Evolutionary conservation across 2,329 filamentous ascomycete species (phyloP).

Genomic region (Venturia pyrina): DNA sequence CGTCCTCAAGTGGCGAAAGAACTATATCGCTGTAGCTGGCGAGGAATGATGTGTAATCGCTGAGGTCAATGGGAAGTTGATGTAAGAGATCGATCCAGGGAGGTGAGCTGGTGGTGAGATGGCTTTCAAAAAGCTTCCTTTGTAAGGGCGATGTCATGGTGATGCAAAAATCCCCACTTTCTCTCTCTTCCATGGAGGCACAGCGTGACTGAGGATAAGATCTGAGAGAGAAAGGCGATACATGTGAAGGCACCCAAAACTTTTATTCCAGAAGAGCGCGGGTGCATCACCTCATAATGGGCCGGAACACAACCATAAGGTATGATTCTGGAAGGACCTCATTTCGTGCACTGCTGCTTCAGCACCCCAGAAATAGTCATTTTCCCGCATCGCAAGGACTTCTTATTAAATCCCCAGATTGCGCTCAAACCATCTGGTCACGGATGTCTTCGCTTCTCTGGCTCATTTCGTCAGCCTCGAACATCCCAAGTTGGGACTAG

Average conservation of each 20-base stretch:
- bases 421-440: not conserved
- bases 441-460: not conserved
- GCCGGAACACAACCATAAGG: not conserved
- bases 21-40: not conserved
- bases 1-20: not conserved
- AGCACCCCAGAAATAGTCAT: not conserved
- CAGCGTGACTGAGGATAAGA: not conserved
- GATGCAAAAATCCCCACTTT: not conserved
- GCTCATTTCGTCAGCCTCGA: not conserved
- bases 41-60: constrained; percentile 3
- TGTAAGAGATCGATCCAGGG: not conserved
- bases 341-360: not conserved
- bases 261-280: not conserved
- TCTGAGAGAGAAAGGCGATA: not conserved
- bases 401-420: not conserved
- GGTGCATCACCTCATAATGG: not conserved
- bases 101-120: not conserved
- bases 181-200: not conserved
- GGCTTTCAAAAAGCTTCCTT: not conserved
- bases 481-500: not conserved
- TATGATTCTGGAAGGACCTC: not conserved
- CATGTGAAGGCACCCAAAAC: not conserved
- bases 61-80: not conserved
- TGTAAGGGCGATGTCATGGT: constrained; percentile 1
- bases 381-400: not conserved